Conservation (phyloP, 2,329 filamentous ascomycete species). For the Epicoccum sorghinum region DNA sequence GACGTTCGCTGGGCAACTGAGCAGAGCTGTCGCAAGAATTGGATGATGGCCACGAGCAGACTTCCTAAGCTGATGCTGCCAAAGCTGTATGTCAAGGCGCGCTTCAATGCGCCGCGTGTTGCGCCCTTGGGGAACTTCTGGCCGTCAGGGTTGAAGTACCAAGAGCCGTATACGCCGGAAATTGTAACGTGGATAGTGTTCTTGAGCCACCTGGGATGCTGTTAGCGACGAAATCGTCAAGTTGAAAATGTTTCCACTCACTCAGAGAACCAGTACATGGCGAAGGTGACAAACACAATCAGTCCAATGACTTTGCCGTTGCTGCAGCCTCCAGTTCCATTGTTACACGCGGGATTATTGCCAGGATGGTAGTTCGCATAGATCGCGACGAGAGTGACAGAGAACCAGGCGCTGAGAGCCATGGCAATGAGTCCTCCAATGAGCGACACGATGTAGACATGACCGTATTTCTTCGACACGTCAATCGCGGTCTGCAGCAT, state of each 20-base stretch:
- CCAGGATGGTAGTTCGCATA: slow-evolving; percentile 83
- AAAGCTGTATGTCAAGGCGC: slow-evolving; percentile 88
- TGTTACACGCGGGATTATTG: slow-evolving; percentile 61
- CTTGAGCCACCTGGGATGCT: slow-evolving; percentile 69
- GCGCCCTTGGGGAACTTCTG: slow-evolving; percentile 72
- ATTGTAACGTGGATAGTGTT: slow-evolving; percentile 90
- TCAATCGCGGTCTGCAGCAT: slow-evolving; percentile 89
- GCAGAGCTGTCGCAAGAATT: slow-evolving; percentile 80
- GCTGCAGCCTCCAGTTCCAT: slow-evolving; percentile 68
- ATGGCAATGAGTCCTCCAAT: slow-evolving; percentile 78
- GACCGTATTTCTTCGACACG: slow-evolving; percentile 80
- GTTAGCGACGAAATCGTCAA: slow-evolving; percentile 36
- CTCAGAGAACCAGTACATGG: slow-evolving; percentile 92
- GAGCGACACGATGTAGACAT: slow-evolving; percentile 86
- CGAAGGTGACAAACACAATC: slow-evolving; percentile 85
- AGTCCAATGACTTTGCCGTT: slow-evolving; percentile 81
- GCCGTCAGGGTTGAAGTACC: slow-evolving; percentile 67
- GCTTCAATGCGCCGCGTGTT: slow-evolving; percentile 81
- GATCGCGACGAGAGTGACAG: slow-evolving; percentile 82
- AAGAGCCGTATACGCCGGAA: slow-evolving; percentile 86
- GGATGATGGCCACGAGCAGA: slow-evolving; percentile 83
- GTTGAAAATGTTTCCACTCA: slow-evolving; percentile 19
- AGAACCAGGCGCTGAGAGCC: slow-evolving; percentile 83
- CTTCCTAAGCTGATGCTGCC: slow-evolving; percentile 89
- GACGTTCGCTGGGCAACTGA: slow-evolving; percentile 75